Percentiles rank a stretch among this genome's conserved stretches.
These are phyloP conservation scores for Beauveria sp. DNA, from an alignment of 2,329 filamentous ascomycete species.

Conservation along the genomic window DNA sequence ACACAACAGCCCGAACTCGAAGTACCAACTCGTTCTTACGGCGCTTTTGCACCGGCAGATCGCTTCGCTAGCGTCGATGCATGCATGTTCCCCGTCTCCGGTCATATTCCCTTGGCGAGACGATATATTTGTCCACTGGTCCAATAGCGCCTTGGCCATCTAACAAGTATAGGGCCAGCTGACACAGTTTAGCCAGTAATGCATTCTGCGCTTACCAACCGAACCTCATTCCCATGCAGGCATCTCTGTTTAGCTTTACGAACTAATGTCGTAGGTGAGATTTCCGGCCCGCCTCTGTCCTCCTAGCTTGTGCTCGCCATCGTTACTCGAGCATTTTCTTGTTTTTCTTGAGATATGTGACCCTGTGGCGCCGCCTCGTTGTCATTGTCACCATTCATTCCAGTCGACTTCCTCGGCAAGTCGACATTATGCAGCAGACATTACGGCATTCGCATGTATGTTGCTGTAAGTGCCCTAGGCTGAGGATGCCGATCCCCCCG, in stretches of 20 bases:
- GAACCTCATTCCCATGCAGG: background rate
- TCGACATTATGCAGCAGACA: background rate
- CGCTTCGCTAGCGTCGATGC: conserved; percentile 7
- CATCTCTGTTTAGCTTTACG: background rate
- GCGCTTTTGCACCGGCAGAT: background rate
- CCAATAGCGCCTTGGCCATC: background rate
- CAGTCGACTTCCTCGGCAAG: background rate
- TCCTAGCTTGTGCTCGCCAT: background rate
- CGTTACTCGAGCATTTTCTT: background rate
- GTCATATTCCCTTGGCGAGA: background rate
- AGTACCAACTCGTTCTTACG: background rate
- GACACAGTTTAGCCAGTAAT: background rate
- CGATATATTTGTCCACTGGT: background rate
- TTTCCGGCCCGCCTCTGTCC: background rate
- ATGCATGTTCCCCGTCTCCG: background rate
- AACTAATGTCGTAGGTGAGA: conserved; percentile 3
- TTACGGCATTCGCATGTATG: background rate
- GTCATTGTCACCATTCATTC: background rate
- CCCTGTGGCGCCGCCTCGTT: background rate
- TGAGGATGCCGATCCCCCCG: background rate
- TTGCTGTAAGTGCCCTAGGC: background rate
- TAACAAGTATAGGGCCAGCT: background rate
- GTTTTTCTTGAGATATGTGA: background rate
- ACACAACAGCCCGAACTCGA: background rate
- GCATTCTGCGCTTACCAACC: background rate